Conservation (phyloP, 495 filamentous ascomycete genomes). For the Corynascus novoguineensis region DNA sequence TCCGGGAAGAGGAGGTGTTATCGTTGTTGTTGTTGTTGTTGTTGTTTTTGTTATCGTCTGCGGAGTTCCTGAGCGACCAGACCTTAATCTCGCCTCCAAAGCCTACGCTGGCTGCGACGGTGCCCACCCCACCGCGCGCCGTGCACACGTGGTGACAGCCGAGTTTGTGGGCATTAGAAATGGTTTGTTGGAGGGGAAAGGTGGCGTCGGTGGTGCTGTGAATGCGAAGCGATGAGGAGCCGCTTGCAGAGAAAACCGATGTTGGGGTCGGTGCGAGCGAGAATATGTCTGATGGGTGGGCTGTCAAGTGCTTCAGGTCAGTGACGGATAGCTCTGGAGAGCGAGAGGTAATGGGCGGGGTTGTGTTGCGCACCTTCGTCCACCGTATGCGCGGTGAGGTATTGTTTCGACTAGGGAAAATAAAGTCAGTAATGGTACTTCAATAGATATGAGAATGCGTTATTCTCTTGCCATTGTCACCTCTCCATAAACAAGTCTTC, state of each 20-base stretch:
- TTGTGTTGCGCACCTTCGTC: conserved; percentile 60
- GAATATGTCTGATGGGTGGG: conserved; percentile 86
- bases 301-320: conserved; percentile 36
- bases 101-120: conserved; percentile 69
- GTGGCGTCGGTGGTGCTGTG: conserved; percentile 63
- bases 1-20: too few species aligned
- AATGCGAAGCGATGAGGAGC: conserved; percentile 71
- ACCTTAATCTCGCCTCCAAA: conserved; percentile 82
- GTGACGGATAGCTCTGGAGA: background rate
- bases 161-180: conserved; percentile 69
- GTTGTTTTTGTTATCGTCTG: conserved; percentile 23
- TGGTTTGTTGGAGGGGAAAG: conserved; percentile 70
- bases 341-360: conserved; percentile 10
- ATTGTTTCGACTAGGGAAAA: conserved; percentile 88
- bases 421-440: background rate
- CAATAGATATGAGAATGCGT: too few species aligned
- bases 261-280: conserved; percentile 74
- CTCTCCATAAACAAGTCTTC: conserved; percentile 23
- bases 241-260: conserved; percentile 74
- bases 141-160: conserved; percentile 84
- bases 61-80: conserved; percentile 45
- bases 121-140: conserved; percentile 53
- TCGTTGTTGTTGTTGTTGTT: conserved; percentile 32
- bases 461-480: conserved; percentile 39
- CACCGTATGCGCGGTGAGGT: conserved; percentile 82